A percentile compares a stretch with the other conserved stretches of the same genome.
These are phyloP conservation scores for Hyaloperonospora brassicae DNA, from an alignment of 352 stramenopile species.

Conservation along the genomic window DNA sequence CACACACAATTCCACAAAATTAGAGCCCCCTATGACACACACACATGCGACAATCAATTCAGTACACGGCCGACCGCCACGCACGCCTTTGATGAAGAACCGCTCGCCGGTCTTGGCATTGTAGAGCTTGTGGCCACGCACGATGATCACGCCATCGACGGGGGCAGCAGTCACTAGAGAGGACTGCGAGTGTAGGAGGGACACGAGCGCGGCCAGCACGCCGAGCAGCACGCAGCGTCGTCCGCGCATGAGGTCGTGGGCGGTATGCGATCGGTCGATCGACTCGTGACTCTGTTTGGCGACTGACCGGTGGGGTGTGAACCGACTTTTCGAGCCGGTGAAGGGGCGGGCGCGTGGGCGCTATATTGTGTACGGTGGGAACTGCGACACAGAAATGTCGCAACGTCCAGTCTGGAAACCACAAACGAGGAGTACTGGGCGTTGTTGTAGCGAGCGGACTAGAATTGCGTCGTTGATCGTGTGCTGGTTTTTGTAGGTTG, in stretches of 20 bases:
- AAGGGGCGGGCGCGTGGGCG: too few species aligned
- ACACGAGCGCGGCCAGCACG: conserved; percentile 15
- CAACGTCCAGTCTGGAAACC: too few species aligned
- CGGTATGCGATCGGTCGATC: not conserved
- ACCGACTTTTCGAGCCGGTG: too few species aligned
- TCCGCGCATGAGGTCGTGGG: conserved; percentile 10
- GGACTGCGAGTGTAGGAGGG: conserved; percentile 7
- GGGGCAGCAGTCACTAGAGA: conserved; percentile 9
- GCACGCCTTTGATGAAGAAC: conserved; percentile 83
- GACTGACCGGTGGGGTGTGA: too few species aligned
- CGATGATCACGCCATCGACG: conserved; percentile 50
- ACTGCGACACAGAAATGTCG: too few species aligned
- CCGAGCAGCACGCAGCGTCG: conserved; percentile 20
- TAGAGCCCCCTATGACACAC: conserved; percentile 2
- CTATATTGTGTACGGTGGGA: too few species aligned
- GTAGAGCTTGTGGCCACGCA: conserved; percentile 85
- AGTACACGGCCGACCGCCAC: conserved; percentile 8
- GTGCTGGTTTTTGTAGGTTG: too few species aligned
- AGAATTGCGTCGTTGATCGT: too few species aligned
- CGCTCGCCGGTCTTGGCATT: conserved; percentile 71
- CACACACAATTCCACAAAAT: not conserved
- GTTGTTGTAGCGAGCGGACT: too few species aligned
- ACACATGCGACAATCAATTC: conserved; percentile 5
- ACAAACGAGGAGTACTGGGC: too few species aligned
- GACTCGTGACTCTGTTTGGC: not conserved